Percentiles rank a stretch among this genome's conserved stretches.
These are phyloP conservation scores for Schizophyllum commune DNA, from an alignment of 1,284 basidiomycete species.

Conservation along the genomic window DNA sequence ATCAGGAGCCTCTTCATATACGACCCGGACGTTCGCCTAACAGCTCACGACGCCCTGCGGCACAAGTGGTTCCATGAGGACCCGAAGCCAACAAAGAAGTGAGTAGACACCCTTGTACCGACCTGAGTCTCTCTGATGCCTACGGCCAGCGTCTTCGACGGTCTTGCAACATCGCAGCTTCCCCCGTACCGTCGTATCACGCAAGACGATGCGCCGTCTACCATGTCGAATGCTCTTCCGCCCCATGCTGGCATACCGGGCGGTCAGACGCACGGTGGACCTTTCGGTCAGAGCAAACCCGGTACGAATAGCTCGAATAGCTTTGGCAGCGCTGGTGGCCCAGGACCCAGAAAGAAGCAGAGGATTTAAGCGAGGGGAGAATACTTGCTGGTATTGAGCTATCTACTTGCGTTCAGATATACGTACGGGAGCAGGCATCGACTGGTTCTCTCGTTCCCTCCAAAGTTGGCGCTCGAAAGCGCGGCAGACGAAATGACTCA, in stretches of 20 bases:
- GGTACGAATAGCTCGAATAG: background rate
- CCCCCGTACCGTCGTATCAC: slow-evolving; percentile 71
- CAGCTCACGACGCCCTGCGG: slow-evolving; percentile 71
- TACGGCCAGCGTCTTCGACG: slow-evolving; percentile 51
- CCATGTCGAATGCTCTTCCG: background rate
- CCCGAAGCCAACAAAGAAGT: slow-evolving; percentile 70
- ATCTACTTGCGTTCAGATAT: background rate
- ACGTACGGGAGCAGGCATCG: no score
- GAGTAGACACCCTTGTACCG: slow-evolving; percentile 17
- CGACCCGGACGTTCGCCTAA: slow-evolving; percentile 84
- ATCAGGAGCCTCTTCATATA: slow-evolving; percentile 82
- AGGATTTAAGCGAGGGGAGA: background rate
- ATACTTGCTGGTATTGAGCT: background rate
- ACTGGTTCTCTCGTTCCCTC: no score
- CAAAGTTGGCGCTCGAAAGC: no score
- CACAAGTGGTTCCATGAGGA: slow-evolving; percentile 83
- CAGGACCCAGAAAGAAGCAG: background rate
- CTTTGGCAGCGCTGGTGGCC: background rate
- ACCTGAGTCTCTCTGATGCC: background rate
- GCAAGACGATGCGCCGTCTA: slow-evolving; percentile 68
- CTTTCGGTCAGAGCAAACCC: background rate
- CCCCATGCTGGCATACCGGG: background rate
- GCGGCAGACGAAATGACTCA: no score
- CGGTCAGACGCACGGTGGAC: background rate
- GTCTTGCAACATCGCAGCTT: slow-evolving; percentile 45